Evolutionary conservation across 1,284 basidiomycete species (phyloP).

Genomic region (Moesziomyces sp.): DNA sequence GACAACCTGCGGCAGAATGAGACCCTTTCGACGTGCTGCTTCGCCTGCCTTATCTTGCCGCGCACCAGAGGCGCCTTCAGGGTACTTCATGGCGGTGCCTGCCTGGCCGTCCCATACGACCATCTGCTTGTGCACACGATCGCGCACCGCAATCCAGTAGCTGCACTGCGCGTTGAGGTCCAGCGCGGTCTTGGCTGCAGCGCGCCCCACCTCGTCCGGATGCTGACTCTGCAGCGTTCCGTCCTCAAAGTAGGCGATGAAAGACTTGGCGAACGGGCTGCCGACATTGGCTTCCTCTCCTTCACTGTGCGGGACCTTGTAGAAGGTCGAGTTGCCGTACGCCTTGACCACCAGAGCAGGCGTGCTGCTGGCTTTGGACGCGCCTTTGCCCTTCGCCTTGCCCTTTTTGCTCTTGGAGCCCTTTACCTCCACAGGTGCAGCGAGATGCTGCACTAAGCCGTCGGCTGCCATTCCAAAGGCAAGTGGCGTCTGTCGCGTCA

Average conservation of each 20-base stretch:
- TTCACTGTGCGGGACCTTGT: conserved; percentile 95
- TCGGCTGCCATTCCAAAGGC: conserved; percentile 51
- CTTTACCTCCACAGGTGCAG: conserved; percentile 27
- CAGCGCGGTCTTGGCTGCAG: conserved; percentile 83
- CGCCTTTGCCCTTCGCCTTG: conserved; percentile 21
- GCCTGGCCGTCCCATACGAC: conserved; percentile 81
- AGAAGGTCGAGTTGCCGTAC: conserved; percentile 71
- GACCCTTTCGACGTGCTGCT: conserved; percentile 76
- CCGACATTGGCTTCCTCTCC: conserved; percentile 95
- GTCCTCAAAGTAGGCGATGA: conserved; percentile 86
- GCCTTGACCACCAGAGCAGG: conserved; percentile 32
- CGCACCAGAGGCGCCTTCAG: conserved; percentile 46
- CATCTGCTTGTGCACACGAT: conserved; percentile 91
- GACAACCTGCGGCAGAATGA: conserved; percentile 95
- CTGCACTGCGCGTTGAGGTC: conserved; percentile 94
- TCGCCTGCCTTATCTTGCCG: conserved; percentile 29
- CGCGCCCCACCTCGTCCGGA: conserved; percentile 71
- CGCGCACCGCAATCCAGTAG: conserved; percentile 96
- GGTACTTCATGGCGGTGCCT: conserved; percentile 69
- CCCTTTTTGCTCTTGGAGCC: conserved; percentile 19
- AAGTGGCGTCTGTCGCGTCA: conserved; percentile 48
- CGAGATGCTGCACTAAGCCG: conserved; percentile 40
- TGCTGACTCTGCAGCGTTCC: conserved; percentile 71
- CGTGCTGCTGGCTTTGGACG: conserved; percentile 11
- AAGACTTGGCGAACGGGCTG: conserved; percentile 87